Percentiles rank a stretch among this genome's conserved stretches.
Evolutionary conservation across 441 rosid genomes (phyloP).

Genomic region (Theobroma grandiflorum): DNA sequence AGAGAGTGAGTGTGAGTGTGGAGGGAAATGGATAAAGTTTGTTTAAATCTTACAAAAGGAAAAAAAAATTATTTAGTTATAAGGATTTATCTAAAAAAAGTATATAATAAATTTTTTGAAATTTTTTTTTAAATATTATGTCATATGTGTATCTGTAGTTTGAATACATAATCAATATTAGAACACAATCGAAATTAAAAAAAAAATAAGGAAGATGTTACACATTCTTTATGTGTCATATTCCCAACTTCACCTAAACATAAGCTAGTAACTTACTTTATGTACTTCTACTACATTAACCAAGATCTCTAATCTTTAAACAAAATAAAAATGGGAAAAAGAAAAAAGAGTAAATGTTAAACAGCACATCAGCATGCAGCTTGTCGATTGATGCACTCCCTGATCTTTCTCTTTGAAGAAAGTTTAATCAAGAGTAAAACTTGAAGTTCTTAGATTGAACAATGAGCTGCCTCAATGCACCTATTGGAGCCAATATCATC

Average conservation of each 20-base stretch:
- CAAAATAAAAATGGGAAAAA: background rate
- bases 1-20: background rate
- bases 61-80: background rate
- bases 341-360: background rate
- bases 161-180: no score
- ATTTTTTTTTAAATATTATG: no score
- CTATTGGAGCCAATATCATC: constrained; percentile 50
- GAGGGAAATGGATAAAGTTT: background rate
- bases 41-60: background rate
- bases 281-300: background rate
- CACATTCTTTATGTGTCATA: background rate
- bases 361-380: background rate
- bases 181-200: background rate
- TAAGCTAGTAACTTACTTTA: background rate
- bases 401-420: background rate
- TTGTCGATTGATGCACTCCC: background rate
- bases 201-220: background rate
- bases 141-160: no score
- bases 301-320: background rate
- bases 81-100: no score
- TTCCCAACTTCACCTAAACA: background rate
- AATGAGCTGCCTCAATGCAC: constrained; percentile 46
- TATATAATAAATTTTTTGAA: no score
- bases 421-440: constrained; percentile 38
- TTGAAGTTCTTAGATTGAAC: constrained; percentile 43